These are phyloP conservation scores for Candida krabiensis DNA, from an alignment of 805 yeast genomes.

Conservation along the genomic window DNA sequence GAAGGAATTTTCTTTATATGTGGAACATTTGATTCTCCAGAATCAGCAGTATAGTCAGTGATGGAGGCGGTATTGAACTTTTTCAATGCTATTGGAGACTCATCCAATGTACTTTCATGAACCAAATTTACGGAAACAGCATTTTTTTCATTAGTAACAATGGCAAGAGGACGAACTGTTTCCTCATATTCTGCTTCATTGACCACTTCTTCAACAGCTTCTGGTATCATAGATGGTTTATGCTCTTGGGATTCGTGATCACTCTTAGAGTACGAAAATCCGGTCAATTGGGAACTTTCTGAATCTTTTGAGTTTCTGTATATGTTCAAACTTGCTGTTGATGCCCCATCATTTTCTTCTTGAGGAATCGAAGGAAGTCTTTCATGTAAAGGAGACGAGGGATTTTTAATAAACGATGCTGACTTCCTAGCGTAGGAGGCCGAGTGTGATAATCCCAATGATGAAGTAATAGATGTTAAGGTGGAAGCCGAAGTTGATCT, in stretches of 20 bases:
- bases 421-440: slow-evolving; percentile 1
- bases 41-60: slow-evolving; percentile 1
- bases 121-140: not conserved
- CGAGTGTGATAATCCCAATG: slow-evolving; percentile 5
- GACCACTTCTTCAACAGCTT: not conserved
- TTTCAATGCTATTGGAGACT: not conserved
- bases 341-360: slow-evolving; percentile 12
- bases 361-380: slow-evolving; percentile 26
- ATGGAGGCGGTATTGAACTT: not conserved
- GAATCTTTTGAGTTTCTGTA: slow-evolving; percentile 7
- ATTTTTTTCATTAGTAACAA: not conserved
- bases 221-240: not conserved
- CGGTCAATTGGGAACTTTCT: slow-evolving; percentile 8
- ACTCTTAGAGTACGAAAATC: slow-evolving; percentile 11
- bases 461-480: slow-evolving; percentile 19
- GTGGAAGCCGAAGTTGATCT: slow-evolving; percentile 31
- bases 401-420: slow-evolving; percentile 4
- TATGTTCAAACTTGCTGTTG: not conserved
- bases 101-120: not conserved
- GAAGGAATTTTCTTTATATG: slow-evolving; percentile 22
- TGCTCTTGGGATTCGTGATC: slow-evolving; percentile 6
- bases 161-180: not conserved
- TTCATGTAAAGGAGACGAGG: slow-evolving; percentile 7
- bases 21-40: slow-evolving; percentile 9
- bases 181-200: slow-evolving; percentile 14